Base-by-base conservation (phyloP, 225 moss, liverwort and hornwort species). In the Anthoceros angustus region DNA sequence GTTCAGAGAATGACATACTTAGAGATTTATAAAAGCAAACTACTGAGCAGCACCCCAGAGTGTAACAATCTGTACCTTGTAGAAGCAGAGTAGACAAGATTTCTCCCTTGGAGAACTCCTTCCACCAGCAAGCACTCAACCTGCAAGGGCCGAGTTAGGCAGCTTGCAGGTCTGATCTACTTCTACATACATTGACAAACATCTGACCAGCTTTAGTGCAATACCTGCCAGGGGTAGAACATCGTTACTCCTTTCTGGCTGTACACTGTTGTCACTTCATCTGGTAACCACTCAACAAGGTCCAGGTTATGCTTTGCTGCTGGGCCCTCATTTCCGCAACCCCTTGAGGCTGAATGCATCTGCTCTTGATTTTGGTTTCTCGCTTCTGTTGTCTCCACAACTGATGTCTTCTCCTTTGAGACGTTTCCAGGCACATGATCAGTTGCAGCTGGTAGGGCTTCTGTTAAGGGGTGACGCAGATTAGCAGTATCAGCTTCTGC, bases 171-270 rank as follows among this genome's bases (percentile, higher is more conserved):
- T 14, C 7, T 66, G 5, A n/a, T 42, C 10, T 5, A 32, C 39
- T 32, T 8, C 41, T 4, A 66, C 5, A 6, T 40, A 12, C 11
- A 12, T 66, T 39, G 62, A 5, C 21, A 14, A 4, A 3, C 12
- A 68, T 62, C 8, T 62, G 25, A 39, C 10, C 23, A 24, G 16
- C 5, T 25, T 41, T 64, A 20, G 32, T 43, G 23, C 63, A 18
- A 71, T 74, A 94, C 95, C 86, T 95, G 95, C 95, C 95, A 95
- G 14, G 82, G 80, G 67, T 95, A 95, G 72, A 95, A 70, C 70
- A 68, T 77, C 23, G 46, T 85, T 48, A 95, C 73, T 42, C 83
- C 83, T 75, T 91, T 95, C 73, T 72, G 85, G 46, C 78, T 79
- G 70, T 85, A 95, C 32, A 85, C 76, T 67, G 75, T 78, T 73